Conservation (phyloP, 805 yeast species). For the Alloascoidea africana region DNA sequence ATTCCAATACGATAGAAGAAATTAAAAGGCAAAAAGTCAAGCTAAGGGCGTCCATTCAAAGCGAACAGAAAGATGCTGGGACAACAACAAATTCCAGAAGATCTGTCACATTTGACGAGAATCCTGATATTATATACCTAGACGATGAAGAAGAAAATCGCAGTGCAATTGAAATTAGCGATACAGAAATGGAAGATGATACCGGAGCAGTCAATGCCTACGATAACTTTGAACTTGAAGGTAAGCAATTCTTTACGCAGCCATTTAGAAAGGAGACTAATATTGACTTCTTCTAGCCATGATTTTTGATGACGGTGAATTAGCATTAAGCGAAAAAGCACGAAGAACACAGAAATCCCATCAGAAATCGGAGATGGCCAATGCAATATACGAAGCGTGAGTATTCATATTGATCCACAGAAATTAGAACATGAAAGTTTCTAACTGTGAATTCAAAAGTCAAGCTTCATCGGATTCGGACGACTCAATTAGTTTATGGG, state of each 20-base stretch:
- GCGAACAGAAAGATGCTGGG: no score
- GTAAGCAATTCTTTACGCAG: constrained; percentile 1
- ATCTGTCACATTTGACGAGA: no score
- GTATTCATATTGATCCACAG: no score
- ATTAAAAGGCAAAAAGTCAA: neutral
- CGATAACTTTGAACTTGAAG: constrained; percentile 1
- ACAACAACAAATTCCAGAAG: no score
- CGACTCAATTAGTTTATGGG: no score
- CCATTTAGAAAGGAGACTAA: no score
- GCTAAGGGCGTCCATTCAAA: neutral
- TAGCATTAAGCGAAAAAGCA: neutral
- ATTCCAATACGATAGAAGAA: neutral
- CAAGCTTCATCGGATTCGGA: no score
- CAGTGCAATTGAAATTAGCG: neutral
- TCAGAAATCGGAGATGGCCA: neutral
- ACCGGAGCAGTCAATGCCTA: neutral
- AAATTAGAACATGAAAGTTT: no score
- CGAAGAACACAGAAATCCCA: neutral
- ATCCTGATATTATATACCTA: neutral
- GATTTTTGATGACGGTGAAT: neutral
- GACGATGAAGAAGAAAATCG: neutral
- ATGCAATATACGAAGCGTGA: neutral
- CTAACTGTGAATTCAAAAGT: no score
- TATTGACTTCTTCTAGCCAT: neutral
- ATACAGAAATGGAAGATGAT: neutral